Evolutionary conservation across 2,329 filamentous ascomycete genomes (phyloP), one percentile per base, ranked within the genome.

Genomic region (Shiraia bambusicola): DNA sequence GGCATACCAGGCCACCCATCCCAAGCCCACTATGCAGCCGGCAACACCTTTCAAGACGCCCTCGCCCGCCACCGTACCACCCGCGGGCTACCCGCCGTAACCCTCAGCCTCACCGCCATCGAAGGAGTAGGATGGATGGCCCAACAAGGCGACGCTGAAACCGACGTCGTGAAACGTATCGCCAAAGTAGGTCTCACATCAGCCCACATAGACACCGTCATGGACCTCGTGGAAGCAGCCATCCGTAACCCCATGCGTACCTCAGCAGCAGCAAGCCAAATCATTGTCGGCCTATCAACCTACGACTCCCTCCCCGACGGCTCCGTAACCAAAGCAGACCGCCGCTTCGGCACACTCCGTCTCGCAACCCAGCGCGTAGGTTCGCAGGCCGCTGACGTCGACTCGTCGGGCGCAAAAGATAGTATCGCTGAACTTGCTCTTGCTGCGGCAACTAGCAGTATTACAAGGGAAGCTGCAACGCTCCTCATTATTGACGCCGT

Each of bases 41-140:
- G 45, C n/a, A 50, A 50, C 37, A 39, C 45, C 13, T 63, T 53
- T 32, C 46, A 54, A 16, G 58, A 61, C 31, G 42, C 46, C 3
- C 39, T 61, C n/a, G 58, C 55, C 1, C 30, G 37, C 5, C 50
- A 51, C 32, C 50, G 54, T 3, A 43, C 35, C 17, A 28, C 22
- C 11, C 49, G 37, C 13, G 50, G 56, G 2, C 46, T 54, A 2
- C 66, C 71, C 2, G 75, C 72, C n/a, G 28, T 16, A 69, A 74
- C 51, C 13, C 44, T 58, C 32, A 42, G 54, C 14, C 39, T 60
- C 11, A 47, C 45, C 10, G 44, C 49, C 9, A 44, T 59, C 5
- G 14, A 48, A 22, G 46, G 47, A 3, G 47, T 55, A 5, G 57
- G 56, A 0, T 48, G 45, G 72, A 75, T 1, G 10, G 49, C 51